Evolutionary conservation across 1,284 basidiomycete species (phyloP), one percentile per base, ranked within the genome.

Genomic region (Puccinia polysora): DNA sequence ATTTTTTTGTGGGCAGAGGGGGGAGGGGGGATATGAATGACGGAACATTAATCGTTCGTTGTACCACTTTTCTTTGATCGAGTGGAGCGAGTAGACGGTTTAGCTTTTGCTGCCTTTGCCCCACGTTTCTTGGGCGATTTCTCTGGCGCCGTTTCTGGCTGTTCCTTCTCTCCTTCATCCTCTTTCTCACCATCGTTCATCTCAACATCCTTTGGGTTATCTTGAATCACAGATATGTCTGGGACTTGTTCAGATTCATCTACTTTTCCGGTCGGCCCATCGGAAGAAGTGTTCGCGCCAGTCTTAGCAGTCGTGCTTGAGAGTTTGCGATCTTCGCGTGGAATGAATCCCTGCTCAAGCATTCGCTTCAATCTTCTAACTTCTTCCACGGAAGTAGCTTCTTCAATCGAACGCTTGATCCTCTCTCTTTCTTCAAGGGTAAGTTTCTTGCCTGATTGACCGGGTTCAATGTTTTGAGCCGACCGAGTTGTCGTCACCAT

Each of bases 371-470:
- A 81, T 78, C 86, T 85, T 79, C 89, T 85, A 76, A 96, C 88
- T 81, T 96, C 92, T 77, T 97, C 95, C 73, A 92, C 86, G 55
- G 89, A 94, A 63, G 87, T 88, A 34, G 94, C 95, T 74, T 87
- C 86, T 74, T 90, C 89, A 77, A 97, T 93, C 18, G 94, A 92
- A 73, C 88, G 87, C 79, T 89, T 89, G 75, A 97, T 90, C 77
- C 88, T 86, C 77, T 89, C 88, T 78, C 90, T 89, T 79, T 97
- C 94, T 77, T 95, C 91, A 75, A 89, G 89, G 20, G 91, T 92
- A 87, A 97, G 89, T 76, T 94, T 81, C 63, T 91, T 85, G 6
- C 91, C 83, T 73, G 82, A 81, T 10, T 76, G 76, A 3, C 76
- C 76, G 6, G 75, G 74, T 5, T 75, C 68, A 12, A 58, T 74